Evolutionary conservation across 495 filamentous ascomycete genomes (phyloP).

Genomic region (Penicillium odoratum): DNA sequence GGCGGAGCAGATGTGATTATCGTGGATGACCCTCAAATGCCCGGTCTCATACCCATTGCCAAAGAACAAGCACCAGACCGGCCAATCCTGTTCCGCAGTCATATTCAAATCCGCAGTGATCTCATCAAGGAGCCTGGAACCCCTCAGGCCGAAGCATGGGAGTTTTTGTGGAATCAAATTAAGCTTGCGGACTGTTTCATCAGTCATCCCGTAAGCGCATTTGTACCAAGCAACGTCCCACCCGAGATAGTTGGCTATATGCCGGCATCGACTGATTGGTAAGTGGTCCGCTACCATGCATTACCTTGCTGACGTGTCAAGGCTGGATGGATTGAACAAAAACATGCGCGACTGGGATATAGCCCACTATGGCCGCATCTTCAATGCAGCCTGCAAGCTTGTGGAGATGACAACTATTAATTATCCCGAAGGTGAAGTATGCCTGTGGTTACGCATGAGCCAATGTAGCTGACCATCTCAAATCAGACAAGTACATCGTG

Average conservation of each 20-base stretch:
- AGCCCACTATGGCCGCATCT: conserved; percentile 73
- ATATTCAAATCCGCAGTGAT: conserved; percentile 83
- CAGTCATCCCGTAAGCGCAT: conserved; percentile 75
- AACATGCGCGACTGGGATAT: conserved; percentile 69
- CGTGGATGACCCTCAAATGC: conserved; percentile 90
- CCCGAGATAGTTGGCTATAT: conserved; percentile 70
- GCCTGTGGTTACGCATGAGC: background rate
- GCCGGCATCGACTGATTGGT: conserved; percentile 85
- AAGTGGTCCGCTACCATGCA: conserved; percentile 1
- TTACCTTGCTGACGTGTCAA: conserved; percentile 28
- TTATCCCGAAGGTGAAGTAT: conserved; percentile 59
- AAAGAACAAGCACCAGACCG: conserved; percentile 69
- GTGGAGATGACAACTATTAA: conserved; percentile 58
- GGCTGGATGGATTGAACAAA: conserved; percentile 88
- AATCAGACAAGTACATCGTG: conserved; percentile 67
- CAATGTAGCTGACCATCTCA: conserved; percentile 7
- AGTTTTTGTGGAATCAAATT: conserved; percentile 73
- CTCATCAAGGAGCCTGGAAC: conserved; percentile 60
- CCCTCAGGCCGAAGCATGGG: conserved; percentile 75
- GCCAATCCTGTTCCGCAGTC: conserved; percentile 76
- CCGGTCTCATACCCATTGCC: conserved; percentile 73
- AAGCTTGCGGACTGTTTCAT: conserved; percentile 77
- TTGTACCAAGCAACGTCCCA: conserved; percentile 72
- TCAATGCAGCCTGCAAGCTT: conserved; percentile 63
- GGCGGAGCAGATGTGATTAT: conserved; percentile 81